Percentiles rank a stretch among this genome's conserved stretches.
These are phyloP conservation scores for Abrus pulchellus DNA, from an alignment of 306 rosid genomes.

Conservation along the genomic window DNA sequence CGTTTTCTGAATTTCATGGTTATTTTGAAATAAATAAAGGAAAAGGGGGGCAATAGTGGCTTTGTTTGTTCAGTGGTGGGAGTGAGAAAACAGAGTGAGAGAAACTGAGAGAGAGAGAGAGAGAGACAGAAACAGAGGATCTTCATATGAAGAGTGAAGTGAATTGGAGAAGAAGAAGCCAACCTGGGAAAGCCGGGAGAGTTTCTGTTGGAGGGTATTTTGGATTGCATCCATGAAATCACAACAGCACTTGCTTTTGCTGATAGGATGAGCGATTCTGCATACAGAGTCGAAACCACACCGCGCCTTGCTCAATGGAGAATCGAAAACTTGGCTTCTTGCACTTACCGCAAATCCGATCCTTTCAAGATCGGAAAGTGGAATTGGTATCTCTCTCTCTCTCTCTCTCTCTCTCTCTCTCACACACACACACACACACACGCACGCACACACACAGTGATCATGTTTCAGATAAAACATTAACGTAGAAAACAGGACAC, in stretches of 20 bases:
- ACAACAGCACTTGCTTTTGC: conserved; percentile 79
- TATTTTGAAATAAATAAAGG: neutral
- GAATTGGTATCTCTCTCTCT: conserved; percentile 72
- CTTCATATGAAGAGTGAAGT: conserved; percentile 66
- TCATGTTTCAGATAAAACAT: neutral
- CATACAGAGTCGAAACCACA: conserved; percentile 89
- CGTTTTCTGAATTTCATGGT: conserved; percentile 1
- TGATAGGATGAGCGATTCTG: conserved; percentile 91
- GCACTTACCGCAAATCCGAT: conserved; percentile 97
- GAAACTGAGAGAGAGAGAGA: conserved; percentile 9
- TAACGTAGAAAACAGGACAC: neutral
- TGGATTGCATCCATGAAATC: conserved; percentile 97
- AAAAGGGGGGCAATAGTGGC: neutral
- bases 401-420: neutral
- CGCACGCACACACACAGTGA: neutral
- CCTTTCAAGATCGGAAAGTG: conserved; percentile 96
- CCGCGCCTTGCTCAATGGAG: conserved; percentile 99
- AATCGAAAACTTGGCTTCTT: conserved; percentile 90
- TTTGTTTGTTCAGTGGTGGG: conserved; percentile 20
- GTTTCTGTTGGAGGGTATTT: conserved; percentile 75
- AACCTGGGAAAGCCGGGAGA: conserved; percentile 99
- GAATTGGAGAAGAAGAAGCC: conserved; percentile 50
- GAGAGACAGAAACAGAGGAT: conserved; percentile 6
- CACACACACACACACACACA: neutral
- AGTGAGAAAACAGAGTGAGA: conserved; percentile 27